Evolutionary conservation across 2,329 filamentous ascomycete species (phyloP).

Genomic region (Neoscytalidium dimidiatum): DNA sequence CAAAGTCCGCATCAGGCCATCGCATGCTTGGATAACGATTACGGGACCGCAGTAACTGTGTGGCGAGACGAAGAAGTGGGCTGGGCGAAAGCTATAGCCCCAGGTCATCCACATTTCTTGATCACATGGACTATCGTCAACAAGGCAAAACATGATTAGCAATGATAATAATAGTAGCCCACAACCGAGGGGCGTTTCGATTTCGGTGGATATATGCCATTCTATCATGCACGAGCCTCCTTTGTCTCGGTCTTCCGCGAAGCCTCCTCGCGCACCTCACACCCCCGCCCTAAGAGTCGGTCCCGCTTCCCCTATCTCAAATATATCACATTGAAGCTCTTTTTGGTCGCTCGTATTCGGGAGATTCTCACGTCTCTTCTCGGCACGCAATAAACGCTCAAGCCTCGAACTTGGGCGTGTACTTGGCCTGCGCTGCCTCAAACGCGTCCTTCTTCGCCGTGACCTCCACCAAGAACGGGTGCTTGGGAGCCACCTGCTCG

Average conservation of each 20-base stretch:
- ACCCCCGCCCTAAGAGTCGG: background rate
- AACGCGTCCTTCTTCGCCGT: conserved; percentile 86
- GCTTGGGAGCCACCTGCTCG: conserved; percentile 63
- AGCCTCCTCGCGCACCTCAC: background rate
- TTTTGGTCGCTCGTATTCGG: background rate
- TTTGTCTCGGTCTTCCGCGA: background rate
- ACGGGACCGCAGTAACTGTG: background rate
- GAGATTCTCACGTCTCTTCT: background rate
- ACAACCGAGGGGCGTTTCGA: background rate
- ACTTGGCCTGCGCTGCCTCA: conserved; percentile 83
- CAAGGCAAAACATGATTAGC: background rate
- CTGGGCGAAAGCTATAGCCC: background rate
- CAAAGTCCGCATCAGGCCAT: background rate
- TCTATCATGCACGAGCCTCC: background rate
- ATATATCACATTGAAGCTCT: background rate
- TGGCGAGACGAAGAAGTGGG: background rate
- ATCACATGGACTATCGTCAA: too few relatives aligned
- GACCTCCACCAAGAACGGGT: conserved; percentile 72
- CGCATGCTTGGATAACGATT: background rate
- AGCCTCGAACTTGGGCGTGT: conserved; percentile 73
- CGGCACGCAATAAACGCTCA: background rate
- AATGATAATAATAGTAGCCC: conserved; percentile 7
- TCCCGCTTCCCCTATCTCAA: conserved; percentile 6
- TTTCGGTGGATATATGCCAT: background rate
- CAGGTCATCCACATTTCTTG: too few relatives aligned